Conservation (phyloP, 2,329 filamentous ascomycete species). For the Talaromyces amestolkiae region DNA sequence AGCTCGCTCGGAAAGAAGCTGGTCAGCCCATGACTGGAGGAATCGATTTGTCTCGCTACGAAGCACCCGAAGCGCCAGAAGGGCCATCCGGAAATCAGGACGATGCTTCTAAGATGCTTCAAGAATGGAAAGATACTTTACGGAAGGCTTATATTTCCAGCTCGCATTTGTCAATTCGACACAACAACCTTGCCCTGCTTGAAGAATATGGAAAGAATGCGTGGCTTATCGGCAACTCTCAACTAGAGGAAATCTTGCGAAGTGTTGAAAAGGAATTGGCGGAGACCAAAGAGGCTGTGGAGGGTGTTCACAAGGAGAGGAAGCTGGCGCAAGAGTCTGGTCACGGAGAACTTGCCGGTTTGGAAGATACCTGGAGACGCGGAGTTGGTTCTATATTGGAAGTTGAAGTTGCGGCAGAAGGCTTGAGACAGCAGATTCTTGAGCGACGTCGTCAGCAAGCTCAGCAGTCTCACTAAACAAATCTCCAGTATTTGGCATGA, state of each 20-base stretch:
- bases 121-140: constrained; percentile 52
- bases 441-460: constrained; percentile 53
- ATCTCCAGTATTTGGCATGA: not conserved
- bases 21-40: constrained; percentile 58
- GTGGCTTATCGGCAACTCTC: constrained; percentile 83
- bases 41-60: constrained; percentile 79
- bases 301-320: constrained; percentile 69
- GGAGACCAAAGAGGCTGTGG: constrained; percentile 64
- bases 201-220: constrained; percentile 82
- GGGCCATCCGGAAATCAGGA: constrained; percentile 35
- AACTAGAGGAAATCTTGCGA: constrained; percentile 69
- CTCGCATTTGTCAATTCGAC: constrained; percentile 56
- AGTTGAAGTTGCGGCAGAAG: constrained; percentile 80
- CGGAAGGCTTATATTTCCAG: constrained; percentile 58
- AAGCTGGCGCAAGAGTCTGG: constrained; percentile 68
- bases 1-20: constrained; percentile 66
- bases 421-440: constrained; percentile 64
- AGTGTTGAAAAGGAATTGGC: constrained; percentile 72
- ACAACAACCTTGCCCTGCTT: constrained; percentile 68
- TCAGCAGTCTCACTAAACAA: constrained; percentile 31
- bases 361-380: constrained; percentile 76
- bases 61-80: constrained; percentile 64
- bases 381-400: constrained; percentile 79
- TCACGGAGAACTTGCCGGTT: constrained; percentile 66
- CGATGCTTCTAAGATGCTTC: constrained; percentile 32